A percentile compares a stretch with the other conserved stretches of the same genome.
These are phyloP conservation scores for Pelagomonas calceolata DNA, from an alignment of 108 stramenopile genomes.

Conservation along the genomic window DNA sequence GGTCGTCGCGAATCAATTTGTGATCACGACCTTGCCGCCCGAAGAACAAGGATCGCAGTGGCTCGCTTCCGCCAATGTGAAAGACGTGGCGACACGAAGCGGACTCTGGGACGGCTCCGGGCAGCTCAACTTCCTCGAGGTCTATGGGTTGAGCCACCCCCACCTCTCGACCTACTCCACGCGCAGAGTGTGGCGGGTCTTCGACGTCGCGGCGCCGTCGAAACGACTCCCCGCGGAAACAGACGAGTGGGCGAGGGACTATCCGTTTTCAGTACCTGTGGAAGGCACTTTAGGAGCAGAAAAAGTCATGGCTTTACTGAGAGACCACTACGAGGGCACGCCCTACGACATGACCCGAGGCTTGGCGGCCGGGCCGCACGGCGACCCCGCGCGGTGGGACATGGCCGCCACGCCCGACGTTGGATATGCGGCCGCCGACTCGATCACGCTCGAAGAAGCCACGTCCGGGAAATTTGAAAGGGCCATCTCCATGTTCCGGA, in stretches of 20 bases:
- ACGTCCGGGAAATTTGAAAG: slow-evolving; percentile 46
- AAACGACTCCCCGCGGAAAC: slow-evolving; percentile 39
- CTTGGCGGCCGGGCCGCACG: slow-evolving; percentile 26
- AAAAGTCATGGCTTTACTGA: slow-evolving; percentile 46
- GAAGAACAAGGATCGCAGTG: neutral
- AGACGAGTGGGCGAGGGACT: slow-evolving; percentile 29
- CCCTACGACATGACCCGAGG: slow-evolving; percentile 38
- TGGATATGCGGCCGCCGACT: neutral
- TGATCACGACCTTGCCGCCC: slow-evolving; percentile 14
- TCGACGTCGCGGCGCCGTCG: slow-evolving; percentile 10
- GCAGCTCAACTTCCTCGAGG: slow-evolving; percentile 19
- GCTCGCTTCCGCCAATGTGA: neutral
- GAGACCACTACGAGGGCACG: slow-evolving; percentile 62
- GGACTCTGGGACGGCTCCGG: slow-evolving; percentile 56
- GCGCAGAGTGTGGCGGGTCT: slow-evolving; percentile 35
- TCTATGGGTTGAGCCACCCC: slow-evolving; percentile 10
- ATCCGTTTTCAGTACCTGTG: slow-evolving; percentile 48
- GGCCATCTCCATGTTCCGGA: slow-evolving; percentile 47
- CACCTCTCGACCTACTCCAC: slow-evolving; percentile 30
- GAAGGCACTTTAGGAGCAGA: slow-evolving; percentile 19
- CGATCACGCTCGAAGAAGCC: slow-evolving; percentile 11
- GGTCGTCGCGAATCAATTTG: slow-evolving; percentile 66
- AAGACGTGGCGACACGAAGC: slow-evolving; percentile 20
- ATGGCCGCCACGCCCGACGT: neutral
- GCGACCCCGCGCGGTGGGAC: slow-evolving; percentile 20